phyloP scores from a whole-genome alignment of 2,329 filamentous ascomycete genomes.

The Venturia carpophila region DNA sequence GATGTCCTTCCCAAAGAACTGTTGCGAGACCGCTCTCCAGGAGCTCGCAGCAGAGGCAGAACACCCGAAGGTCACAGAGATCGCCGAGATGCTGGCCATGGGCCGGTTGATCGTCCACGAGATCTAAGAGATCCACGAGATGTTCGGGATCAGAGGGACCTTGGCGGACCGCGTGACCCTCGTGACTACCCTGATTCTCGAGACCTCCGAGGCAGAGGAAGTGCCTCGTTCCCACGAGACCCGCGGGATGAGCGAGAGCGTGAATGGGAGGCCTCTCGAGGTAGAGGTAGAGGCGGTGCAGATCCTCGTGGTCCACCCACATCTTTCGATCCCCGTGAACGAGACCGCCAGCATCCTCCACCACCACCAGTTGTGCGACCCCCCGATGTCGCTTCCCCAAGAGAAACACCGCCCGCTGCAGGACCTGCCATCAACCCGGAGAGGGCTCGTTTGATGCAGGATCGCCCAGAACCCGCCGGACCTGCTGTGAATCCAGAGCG shows the following conservation, averaged over 20 bases:
- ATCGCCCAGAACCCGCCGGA: constrained; percentile 22
- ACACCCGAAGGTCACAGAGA: constrained; percentile 33
- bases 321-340: constrained; percentile 11
- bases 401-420: background rate
- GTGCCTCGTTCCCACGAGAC: background rate
- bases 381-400: constrained; percentile 1
- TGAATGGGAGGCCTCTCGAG: constrained; percentile 4
- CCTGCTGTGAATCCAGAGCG: constrained; percentile 37
- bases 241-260: constrained; percentile 1
- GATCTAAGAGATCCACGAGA: constrained; percentile 25
- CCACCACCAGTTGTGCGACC: background rate
- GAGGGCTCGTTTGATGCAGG: constrained; percentile 17
- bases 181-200: constrained; percentile 4
- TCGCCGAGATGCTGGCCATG: constrained; percentile 28
- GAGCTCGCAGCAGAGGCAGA: constrained; percentile 30
- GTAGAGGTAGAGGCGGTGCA: constrained; percentile 6
- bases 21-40: constrained; percentile 35
- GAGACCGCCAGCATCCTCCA: background rate
- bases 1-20: constrained; percentile 21
- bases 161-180: constrained; percentile 28
- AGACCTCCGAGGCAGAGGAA: background rate
- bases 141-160: constrained; percentile 23
- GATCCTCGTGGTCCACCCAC: constrained; percentile 1
- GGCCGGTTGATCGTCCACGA: constrained; percentile 25
- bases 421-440: constrained; percentile 18